Conservation (phyloP, 2,329 filamentous ascomycete species). For the Pestalotiopsis sp. region DNA sequence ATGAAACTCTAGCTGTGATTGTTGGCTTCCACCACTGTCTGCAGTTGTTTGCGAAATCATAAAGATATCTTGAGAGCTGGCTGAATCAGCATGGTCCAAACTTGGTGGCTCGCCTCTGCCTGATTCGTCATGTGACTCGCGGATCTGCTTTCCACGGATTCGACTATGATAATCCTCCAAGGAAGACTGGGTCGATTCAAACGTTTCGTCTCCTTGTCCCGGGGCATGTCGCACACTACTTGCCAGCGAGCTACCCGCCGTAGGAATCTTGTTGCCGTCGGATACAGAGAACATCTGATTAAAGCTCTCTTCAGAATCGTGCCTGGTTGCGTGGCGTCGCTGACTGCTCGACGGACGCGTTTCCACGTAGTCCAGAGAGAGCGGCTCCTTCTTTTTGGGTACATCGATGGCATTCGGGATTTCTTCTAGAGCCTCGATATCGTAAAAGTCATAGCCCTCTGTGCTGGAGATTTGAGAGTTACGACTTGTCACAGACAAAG, state of each 20-base stretch:
- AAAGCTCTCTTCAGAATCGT: slow-evolving; percentile 63
- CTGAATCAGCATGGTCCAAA: slow-evolving; percentile 27
- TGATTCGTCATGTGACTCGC: slow-evolving; percentile 26
- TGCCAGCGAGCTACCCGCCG: slow-evolving; percentile 38
- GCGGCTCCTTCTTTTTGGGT: slow-evolving; percentile 43
- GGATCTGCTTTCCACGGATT: slow-evolving; percentile 45
- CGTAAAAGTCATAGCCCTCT: slow-evolving; percentile 70
- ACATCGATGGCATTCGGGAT: slow-evolving; percentile 57
- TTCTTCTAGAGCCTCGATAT: slow-evolving; percentile 50
- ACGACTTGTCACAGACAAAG: slow-evolving; percentile 54
- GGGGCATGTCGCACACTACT: neutral
- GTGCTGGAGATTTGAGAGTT: slow-evolving; percentile 56
- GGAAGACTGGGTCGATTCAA: slow-evolving; percentile 17
- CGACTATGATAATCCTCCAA: slow-evolving; percentile 48
- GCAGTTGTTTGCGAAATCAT: slow-evolving; percentile 33
- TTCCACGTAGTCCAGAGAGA: slow-evolving; percentile 38
- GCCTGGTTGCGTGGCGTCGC: slow-evolving; percentile 38
- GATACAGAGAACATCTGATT: slow-evolving; percentile 63
- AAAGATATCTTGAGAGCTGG: slow-evolving; percentile 29
- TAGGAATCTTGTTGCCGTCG: slow-evolving; percentile 46
- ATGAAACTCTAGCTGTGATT: slow-evolving; percentile 11
- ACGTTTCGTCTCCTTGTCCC: neutral
- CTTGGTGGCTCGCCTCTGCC: slow-evolving; percentile 20
- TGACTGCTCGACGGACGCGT: slow-evolving; percentile 33
- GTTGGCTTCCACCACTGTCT: slow-evolving; percentile 30